A percentile compares a stretch with the other conserved stretches of the same genome.
These are phyloP conservation scores for Kuraishia floccosa DNA, from an alignment of 805 yeast species.

Conservation along the genomic window DNA sequence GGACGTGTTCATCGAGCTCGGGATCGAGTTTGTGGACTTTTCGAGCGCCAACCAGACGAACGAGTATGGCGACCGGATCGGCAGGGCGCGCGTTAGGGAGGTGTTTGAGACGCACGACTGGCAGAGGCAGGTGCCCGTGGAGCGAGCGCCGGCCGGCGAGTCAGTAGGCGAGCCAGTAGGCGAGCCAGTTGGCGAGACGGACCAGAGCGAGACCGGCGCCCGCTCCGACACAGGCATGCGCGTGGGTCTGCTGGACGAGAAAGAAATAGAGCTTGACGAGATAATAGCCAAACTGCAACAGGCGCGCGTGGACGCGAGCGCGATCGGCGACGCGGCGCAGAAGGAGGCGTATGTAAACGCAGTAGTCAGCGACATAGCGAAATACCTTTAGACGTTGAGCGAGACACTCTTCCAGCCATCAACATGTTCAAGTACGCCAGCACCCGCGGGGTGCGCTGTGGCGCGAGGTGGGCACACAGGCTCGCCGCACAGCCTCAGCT, in stretches of 20 bases:
- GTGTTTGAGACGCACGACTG: conserved; percentile 32
- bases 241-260: no score
- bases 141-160: no score
- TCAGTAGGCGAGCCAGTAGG: no score
- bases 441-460: no score
- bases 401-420: no score
- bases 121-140: conserved; percentile 25
- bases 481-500: conserved; percentile 7
- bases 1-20: conserved; percentile 23
- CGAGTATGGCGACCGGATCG: conserved; percentile 24
- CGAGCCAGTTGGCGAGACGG: no score
- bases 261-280: conserved; percentile 20
- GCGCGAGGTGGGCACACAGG: no score
- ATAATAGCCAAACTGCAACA: conserved; percentile 20
- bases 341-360: no score
- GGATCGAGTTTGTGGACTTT: conserved; percentile 30
- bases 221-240: no score
- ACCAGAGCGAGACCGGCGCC: no score
- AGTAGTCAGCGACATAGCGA: no score
- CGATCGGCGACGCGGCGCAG: conserved; percentile 11
- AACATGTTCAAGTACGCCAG: no score
- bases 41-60: conserved; percentile 16
- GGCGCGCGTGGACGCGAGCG: conserved; percentile 21
- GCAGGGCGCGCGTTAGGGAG: conserved; percentile 27
- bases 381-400: not conserved